Evolutionary conservation across 2,329 filamentous ascomycete species (phyloP), one percentile per base, ranked within the genome.

Genomic region (Fusarium stilboides): DNA sequence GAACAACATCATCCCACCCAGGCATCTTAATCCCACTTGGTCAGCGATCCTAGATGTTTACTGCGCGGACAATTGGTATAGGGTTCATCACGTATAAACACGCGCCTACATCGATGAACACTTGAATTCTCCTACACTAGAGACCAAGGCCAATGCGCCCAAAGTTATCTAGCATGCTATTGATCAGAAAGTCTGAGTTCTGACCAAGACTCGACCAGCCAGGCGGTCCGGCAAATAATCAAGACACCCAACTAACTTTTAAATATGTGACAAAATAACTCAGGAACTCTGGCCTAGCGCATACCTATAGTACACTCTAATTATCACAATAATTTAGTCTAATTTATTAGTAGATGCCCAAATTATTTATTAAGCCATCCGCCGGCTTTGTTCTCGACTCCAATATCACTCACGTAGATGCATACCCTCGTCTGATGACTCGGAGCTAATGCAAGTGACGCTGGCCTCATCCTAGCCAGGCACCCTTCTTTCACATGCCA

Each of bases 401-500:
- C 39, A 49, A 54, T 45, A 52, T 58, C 67, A 52, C 61, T 64
- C 44, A 45, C 37, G 43, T 43, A 40, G 45, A 54, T 31, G 22
- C 39, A 37, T 47, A 68, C 54, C 68, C 67, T 61, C 63, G 58
- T 61, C 67, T 63, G 55, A 70, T 65, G 62, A 67, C 67, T 68
- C n/a, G 54, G 67, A 64, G 47, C 71, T 74, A 69, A 74, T 74
- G 71, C 71, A 63, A 70, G 71, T 74, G 71, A 74, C 71, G 62
- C 71, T 68, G 54, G 61, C 65, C 71, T 71, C 71, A 74, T 56
- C 67, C 68, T 60, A 71, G 68, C 68, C 71, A 73, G 53, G 62
- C 65, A 56, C 59, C 55, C 61, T 53, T n/a, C 44, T 65, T 61
- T n/a, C 43, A 45, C 24, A 26, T 52, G 49, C 36, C 22, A 74